A percentile compares a stretch with the other conserved stretches of the same genome.
phyloP scores from a whole-genome alignment of 2,329 filamentous ascomycete genomes.

The Fusarium mexicanum region DNA sequence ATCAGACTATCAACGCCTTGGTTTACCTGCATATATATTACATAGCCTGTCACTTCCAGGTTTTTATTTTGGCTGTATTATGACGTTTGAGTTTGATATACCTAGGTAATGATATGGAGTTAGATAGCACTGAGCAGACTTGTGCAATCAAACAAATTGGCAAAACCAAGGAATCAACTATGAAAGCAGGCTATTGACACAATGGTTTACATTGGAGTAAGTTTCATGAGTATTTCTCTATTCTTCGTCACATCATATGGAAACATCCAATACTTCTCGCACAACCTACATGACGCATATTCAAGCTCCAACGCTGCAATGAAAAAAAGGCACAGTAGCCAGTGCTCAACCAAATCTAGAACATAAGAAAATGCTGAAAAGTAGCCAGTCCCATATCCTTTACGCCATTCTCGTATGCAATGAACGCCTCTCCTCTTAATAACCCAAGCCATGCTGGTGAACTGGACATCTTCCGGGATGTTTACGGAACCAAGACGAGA shows the following conservation, averaged over 20 bases:
- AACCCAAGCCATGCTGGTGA: slow-evolving; percentile 71
- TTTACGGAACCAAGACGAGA: slow-evolving; percentile 69
- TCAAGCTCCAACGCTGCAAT: slow-evolving; percentile 6
- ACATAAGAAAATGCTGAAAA: slow-evolving; percentile 27
- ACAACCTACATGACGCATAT: slow-evolving; percentile 6
- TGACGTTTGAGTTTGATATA: not conserved
- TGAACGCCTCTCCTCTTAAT: slow-evolving; percentile 42
- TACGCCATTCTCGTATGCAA: slow-evolving; percentile 40
- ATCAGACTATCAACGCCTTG: not conserved
- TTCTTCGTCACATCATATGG: not conserved
- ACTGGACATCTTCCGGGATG: slow-evolving; percentile 72
- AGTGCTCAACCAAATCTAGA: slow-evolving; percentile 29
- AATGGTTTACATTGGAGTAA: not conserved
- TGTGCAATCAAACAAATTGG: not conserved
- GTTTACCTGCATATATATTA: not conserved
- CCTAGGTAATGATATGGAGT: not conserved
- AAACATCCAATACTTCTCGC: not conserved
- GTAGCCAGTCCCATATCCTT: slow-evolving; percentile 8
- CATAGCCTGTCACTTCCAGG: not conserved
- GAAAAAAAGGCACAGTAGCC: slow-evolving; percentile 29
- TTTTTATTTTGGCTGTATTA: not conserved
- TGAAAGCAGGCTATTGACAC: not conserved
- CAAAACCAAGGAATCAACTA: not conserved
- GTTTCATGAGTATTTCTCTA: not conserved
- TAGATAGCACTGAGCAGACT: not conserved